Conservation (phyloP, 2,329 filamentous ascomycete species). For the Ophiognomonia clavigignenti-juglandacearum region DNA sequence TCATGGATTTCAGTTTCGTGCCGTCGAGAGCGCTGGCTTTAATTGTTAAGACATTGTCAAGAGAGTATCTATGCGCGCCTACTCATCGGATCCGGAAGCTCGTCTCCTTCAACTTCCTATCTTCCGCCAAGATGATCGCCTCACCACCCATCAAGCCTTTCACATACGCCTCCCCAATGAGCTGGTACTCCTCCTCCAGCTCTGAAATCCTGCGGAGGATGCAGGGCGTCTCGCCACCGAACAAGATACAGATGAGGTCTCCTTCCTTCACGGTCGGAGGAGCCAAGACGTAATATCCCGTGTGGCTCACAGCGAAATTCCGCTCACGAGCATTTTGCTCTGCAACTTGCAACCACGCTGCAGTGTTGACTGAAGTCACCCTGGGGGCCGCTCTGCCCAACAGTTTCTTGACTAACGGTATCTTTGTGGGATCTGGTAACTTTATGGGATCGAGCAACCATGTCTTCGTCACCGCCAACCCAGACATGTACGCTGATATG, state of each 20-base stretch:
- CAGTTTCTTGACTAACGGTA: background rate
- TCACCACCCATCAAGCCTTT: constrained; percentile 9
- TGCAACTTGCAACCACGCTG: background rate
- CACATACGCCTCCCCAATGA: constrained; percentile 11
- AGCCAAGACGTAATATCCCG: background rate
- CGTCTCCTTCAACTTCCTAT: background rate
- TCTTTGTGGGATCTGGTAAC: background rate
- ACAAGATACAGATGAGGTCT: background rate
- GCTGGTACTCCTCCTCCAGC: background rate
- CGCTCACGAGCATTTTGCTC: background rate
- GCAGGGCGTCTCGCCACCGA: background rate
- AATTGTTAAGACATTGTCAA: too few relatives aligned
- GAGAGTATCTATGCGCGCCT: too few relatives aligned
- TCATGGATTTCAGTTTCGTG: too few relatives aligned
- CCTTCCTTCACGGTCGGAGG: background rate
- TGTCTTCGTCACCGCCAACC: too few relatives aligned
- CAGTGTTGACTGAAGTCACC: background rate
- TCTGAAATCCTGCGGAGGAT: background rate
- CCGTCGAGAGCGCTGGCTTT: too few relatives aligned
- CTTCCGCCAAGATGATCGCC: background rate
- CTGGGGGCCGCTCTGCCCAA: background rate
- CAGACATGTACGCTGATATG: too few relatives aligned
- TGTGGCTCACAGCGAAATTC: background rate
- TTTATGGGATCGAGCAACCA: too few relatives aligned
- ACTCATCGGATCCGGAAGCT: background rate